Evolutionary conservation across 495 filamentous ascomycete species (phyloP), one percentile per base, ranked within the genome.

Genomic region (Lichenothelia convexa): DNA sequence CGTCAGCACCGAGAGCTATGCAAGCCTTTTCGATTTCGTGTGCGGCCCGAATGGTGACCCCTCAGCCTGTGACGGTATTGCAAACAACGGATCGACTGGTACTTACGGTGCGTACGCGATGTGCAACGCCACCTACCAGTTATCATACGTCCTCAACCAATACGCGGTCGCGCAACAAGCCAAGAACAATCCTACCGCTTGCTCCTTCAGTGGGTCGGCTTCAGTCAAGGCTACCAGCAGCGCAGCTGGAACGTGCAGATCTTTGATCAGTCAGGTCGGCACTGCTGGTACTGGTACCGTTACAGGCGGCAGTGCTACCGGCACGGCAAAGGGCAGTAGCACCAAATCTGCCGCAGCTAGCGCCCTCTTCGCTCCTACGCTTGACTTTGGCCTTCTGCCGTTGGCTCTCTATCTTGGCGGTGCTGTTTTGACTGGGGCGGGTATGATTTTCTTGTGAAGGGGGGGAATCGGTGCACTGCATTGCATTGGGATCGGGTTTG

Each of bases 31-130:
- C 58, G 63, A 60, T 47, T 65, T 61, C 38, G 67, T 94, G 50
- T 97, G 89, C 58, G 70, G 71, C 38, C 49, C 51, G 23, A 33
- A 44, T 8, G 47, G 55, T 22, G 60, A 65, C 39, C 8, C 7
- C 8, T 13, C 7, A 27, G 60, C 64, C 39, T 93, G 89, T 60
- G 56, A 54, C 5, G 86, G 82, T 27, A 76, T 95, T 53, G 55
- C 55, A 30, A 59, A 65, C 44, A 81, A 94, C 53, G 67, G 62
- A 11, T 71, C 70, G 34, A 70, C 65, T 16, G 89, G 84, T 34
- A 61, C 61, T 17, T 97, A 91, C 54, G 89, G 89, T 34, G 74
- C 81, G 4, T 95, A 85, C 62, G 71, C 74, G 56, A 91, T 93
- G 80, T 97, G 89, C 65, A 68, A 65, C 45, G 42, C 72, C 44